Base-by-base conservation (phyloP, 2,329 filamentous ascomycete genomes). In the Grosmannia penicillata region DNA sequence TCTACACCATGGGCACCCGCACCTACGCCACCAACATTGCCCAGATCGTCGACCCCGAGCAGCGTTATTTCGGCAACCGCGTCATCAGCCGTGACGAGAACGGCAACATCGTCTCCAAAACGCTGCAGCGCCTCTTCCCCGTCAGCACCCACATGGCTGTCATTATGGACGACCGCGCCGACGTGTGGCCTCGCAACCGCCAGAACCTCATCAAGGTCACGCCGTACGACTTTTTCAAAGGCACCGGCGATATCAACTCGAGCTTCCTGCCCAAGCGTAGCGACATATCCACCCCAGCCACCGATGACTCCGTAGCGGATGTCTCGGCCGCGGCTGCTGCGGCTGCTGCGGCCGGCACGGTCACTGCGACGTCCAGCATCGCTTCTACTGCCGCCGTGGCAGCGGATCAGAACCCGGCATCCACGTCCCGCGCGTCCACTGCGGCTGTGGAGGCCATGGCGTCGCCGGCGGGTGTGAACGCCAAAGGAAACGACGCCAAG, bases 121-220 rank as follows among this genome's bases (percentile, higher is more conserved):
- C 78, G 48, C 64, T 98, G 23, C 82, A 91, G 53, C 75, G 91
- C 8, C 61, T 98, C 13, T 98, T 98, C 56, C 91, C 93, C 6
- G 84, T 94, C 43, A 93, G 93, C 58, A 96, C 89, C 6, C 89
- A 93, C 58, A 98, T 98, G 91, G 93, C 95, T 1, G 87, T 95
- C 42, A 95, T 98, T 50, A 98, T 98, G 47, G 91, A 98, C 54
- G 91, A 98, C 58, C 75, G 91, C 48, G 85, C 85, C 38, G 91
- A 98, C 55, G 89, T 98, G 8, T 98, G 91, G 91, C 75, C 75
- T 2, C 75, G 79, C 48, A 96, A 94, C 68, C 80, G 82, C 49
- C 74, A 82, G 6, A 95, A 98, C 51, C 70, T 98, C 26, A 85
- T 98, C 61, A 94, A 93, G 55, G 91, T 98, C 25, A 78, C 78